Conservation (phyloP, 352 stramenopile genomes). For the Pythium guiyangense region DNA sequence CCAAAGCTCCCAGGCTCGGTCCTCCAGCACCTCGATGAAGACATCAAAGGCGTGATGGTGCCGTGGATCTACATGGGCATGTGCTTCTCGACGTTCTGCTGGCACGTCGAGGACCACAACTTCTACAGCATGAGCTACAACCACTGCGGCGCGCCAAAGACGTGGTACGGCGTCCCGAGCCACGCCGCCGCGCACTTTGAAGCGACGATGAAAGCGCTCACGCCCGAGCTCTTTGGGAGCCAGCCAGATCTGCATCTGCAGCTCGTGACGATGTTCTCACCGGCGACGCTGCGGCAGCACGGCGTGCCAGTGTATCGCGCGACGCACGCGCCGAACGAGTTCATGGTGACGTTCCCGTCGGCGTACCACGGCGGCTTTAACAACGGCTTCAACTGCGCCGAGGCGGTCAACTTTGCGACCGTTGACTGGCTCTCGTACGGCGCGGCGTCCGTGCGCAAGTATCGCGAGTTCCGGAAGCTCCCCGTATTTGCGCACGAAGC, state of each 20-base stretch:
- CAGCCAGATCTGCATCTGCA: constrained; percentile 95
- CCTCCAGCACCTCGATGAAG: constrained; percentile 94
- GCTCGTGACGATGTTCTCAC: constrained; percentile 87
- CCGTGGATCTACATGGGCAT: constrained; percentile 99
- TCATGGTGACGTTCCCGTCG: constrained; percentile 98
- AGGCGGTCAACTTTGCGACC: constrained; percentile 90
- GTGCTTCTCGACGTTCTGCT: constrained; percentile 99
- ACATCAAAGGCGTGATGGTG: constrained; percentile 98
- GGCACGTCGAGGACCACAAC: constrained; percentile 99
- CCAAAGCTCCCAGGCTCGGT: constrained; percentile 92
- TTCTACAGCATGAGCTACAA: constrained; percentile 99
- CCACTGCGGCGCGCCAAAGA: constrained; percentile 96
- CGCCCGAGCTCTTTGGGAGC: constrained; percentile 93
- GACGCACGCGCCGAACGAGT: constrained; percentile 95
- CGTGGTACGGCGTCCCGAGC: constrained; percentile 97
- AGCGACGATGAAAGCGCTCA: constrained; percentile 86
- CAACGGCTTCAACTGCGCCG: constrained; percentile 93
- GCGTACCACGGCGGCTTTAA: constrained; percentile 98
- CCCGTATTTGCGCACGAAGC: constrained; percentile 87
- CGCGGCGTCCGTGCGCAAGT: constrained; percentile 64
- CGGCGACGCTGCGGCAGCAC: constrained; percentile 60
- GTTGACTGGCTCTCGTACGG: constrained; percentile 87
- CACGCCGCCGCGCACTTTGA: constrained; percentile 90
- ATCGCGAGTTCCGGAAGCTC: constrained; percentile 72
- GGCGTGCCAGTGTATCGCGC: constrained; percentile 94